phyloP scores from a whole-genome alignment of 192 early-diverging fungal species.

The Entomortierella parvispora region DNA sequence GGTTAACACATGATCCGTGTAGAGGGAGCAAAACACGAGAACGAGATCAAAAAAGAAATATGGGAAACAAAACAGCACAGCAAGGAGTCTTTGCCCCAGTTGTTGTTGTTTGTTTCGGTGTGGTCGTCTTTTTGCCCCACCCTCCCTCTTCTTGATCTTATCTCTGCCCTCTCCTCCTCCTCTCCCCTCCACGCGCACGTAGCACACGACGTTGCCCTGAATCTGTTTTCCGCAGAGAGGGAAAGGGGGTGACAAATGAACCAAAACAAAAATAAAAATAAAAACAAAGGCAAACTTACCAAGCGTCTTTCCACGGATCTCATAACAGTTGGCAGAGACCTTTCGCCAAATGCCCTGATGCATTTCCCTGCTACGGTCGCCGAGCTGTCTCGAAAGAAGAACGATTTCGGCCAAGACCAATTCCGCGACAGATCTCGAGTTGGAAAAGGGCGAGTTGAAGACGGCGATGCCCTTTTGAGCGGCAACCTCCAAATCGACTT shows the following conservation, averaged over 20 bases:
- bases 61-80: too few relatives aligned
- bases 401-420: slow-evolving; percentile 96
- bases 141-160: too few relatives aligned
- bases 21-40: neutral
- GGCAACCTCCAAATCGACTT: slow-evolving; percentile 90
- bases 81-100: too few relatives aligned
- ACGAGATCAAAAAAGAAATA: neutral
- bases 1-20: neutral
- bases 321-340: slow-evolving; percentile 84
- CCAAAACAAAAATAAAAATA: too few relatives aligned
- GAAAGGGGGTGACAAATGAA: too few relatives aligned
- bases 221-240: too few relatives aligned
- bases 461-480: slow-evolving; percentile 91
- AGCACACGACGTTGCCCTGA: too few relatives aligned
- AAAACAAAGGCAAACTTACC: slow-evolving; percentile 25
- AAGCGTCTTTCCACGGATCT: slow-evolving; percentile 96
- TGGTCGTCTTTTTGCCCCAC: too few relatives aligned
- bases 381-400: slow-evolving; percentile 88
- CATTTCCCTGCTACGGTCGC: slow-evolving; percentile 95
- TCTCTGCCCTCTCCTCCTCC: too few relatives aligned
- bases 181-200: too few relatives aligned
- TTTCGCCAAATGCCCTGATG: slow-evolving; percentile 95
- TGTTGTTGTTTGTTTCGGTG: too few relatives aligned
- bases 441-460: slow-evolving; percentile 99
- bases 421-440: slow-evolving; percentile 95